phyloP scores from a whole-genome alignment of 2,329 filamentous ascomycete species.

The Cladophialophora exuberans region DNA sequence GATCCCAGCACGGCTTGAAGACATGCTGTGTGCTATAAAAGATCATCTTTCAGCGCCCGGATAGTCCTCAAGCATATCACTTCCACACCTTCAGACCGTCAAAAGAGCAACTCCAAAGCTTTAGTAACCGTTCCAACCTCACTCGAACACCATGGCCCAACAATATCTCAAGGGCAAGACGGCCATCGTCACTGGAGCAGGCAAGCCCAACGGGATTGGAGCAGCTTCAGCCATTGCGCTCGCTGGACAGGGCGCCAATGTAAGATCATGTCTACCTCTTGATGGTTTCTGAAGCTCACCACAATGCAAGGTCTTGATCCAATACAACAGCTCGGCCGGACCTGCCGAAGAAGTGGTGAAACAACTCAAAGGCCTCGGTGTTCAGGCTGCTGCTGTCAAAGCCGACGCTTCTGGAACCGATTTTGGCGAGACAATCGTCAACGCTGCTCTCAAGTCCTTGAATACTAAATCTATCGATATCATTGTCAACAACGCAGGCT shows the following conservation, averaged over 20 bases:
- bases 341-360: slow-evolving; percentile 36
- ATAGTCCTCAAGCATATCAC: neutral
- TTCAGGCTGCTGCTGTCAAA: slow-evolving; percentile 21
- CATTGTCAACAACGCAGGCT: slow-evolving; percentile 31
- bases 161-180: slow-evolving; percentile 31
- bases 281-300: neutral
- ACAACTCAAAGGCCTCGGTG: slow-evolving; percentile 20
- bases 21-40: too few relatives aligned
- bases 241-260: slow-evolving; percentile 27
- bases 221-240: slow-evolving; percentile 23
- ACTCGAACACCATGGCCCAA: slow-evolving; percentile 12
- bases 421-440: slow-evolving; percentile 23
- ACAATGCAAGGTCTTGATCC: slow-evolving; percentile 35
- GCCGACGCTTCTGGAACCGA: slow-evolving; percentile 21
- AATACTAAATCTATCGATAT: slow-evolving; percentile 27
- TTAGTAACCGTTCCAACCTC: neutral
- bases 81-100: neutral
- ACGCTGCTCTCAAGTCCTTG: slow-evolving; percentile 27
- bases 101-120: neutral
- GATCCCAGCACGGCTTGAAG: too few relatives aligned
- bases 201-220: slow-evolving; percentile 35
- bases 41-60: too few relatives aligned
- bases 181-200: slow-evolving; percentile 37
- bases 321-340: slow-evolving; percentile 36
- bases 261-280: neutral